A percentile compares a stretch with the other conserved stretches of the same genome.
These are phyloP conservation scores for Diaporthe sp. DNA, from an alignment of 2,329 filamentous ascomycete species.

Conservation along the genomic window DNA sequence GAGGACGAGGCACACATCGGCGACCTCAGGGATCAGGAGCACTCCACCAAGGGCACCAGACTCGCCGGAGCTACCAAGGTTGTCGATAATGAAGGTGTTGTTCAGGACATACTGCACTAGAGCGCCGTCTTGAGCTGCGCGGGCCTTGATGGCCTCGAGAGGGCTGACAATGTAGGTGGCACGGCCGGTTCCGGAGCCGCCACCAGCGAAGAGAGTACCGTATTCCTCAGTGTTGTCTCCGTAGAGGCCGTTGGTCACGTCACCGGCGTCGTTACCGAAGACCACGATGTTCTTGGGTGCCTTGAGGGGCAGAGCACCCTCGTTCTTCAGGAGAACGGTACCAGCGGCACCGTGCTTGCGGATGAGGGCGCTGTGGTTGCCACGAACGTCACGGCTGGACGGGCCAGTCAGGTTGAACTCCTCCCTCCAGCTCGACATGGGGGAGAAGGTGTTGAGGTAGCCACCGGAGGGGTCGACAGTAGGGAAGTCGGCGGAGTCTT, in stretches of 20 bases:
- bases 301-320: slow-evolving; percentile 71
- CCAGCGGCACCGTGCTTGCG: slow-evolving; percentile 69
- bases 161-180: slow-evolving; percentile 69
- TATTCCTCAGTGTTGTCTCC: slow-evolving; percentile 75
- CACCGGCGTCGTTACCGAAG: slow-evolving; percentile 73
- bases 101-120: slow-evolving; percentile 60
- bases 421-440: slow-evolving; percentile 60
- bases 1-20: slow-evolving; percentile 77
- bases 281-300: slow-evolving; percentile 69
- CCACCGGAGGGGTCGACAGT: slow-evolving; percentile 59
- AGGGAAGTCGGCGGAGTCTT: slow-evolving; percentile 61
- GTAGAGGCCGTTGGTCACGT: slow-evolving; percentile 75
- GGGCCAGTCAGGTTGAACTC: slow-evolving; percentile 57
- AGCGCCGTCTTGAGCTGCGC: slow-evolving; percentile 58
- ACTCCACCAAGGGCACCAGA: slow-evolving; percentile 54
- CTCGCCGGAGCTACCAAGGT: slow-evolving; percentile 1
- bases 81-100: slow-evolving; percentile 57
- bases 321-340: slow-evolving; percentile 82
- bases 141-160: slow-evolving; percentile 67
- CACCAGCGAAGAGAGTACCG: slow-evolving; percentile 70
- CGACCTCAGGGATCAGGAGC: slow-evolving; percentile 62
- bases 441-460: slow-evolving; percentile 64
- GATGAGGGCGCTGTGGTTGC: slow-evolving; percentile 68
- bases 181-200: slow-evolving; percentile 69
- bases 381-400: slow-evolving; percentile 63